Evolutionary conservation across 495 filamentous ascomycete genomes (phyloP), one percentile per base, ranked within the genome.

Genomic region (Cladorrhinum samala): DNA sequence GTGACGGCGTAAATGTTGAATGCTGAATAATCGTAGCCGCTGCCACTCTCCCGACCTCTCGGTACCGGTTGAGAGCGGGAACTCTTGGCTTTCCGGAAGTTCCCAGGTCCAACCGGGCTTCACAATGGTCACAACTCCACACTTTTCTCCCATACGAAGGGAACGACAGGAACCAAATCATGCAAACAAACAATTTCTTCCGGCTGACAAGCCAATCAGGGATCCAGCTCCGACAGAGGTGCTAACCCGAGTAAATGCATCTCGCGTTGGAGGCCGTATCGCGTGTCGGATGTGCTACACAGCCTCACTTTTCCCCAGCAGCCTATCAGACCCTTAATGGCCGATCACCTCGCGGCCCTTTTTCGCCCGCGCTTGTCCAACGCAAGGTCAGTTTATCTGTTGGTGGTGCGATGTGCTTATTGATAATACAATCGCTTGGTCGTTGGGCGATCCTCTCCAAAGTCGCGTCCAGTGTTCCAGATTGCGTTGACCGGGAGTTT

Each of bases 241-340:
- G 9, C 21, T 17, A 8, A 27, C 24, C 27, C 45, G 2, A 17
- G 23, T n/a, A n/a, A 16, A 9, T 19, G 17, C 20, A 25, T 27
- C 24, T 27, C 24, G 45, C 45, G 45, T 33, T 16, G 45, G 45
- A 47, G 45, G 24, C 45, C 45, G 45, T 33, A 47, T 47, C n/a
- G 42, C 18, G 20, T 47, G 24, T 16, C 20, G 16, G 24, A 14
- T 33, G 27, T 24, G 19, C 17, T 51, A 51, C 59, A 59, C 62
- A 59, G 62, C 62, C 62, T 63, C 60, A 60, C 52, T 39, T 13
- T 18, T 14, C 19, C 39, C 44, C 49, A 9, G 25, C 23, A 21
- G 55, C 58, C 58, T 64, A 58, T 64, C 55, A 56, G 21, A 55
- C 40, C 40, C 50, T n/a, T n/a, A n/a, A 37, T 24, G 44, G 54